A percentile compares a stretch with the other conserved stretches of the same genome.
These are phyloP conservation scores for Teunomyces stri DNA, from an alignment of 805 yeast species.

Conservation along the genomic window DNA sequence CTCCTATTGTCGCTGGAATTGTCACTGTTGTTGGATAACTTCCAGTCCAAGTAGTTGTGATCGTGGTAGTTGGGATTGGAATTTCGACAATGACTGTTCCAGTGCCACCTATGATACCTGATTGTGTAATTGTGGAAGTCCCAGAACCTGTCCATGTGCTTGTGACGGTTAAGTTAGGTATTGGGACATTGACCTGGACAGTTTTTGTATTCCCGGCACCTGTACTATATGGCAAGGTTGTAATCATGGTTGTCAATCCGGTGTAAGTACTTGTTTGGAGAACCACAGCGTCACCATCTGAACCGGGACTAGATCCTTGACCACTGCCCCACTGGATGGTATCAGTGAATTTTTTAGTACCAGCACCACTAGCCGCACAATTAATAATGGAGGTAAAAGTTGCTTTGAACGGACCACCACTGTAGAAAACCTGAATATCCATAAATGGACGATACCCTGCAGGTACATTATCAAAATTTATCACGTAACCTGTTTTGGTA, in stretches of 20 bases:
- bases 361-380: background rate
- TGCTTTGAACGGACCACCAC: background rate
- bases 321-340: too few relatives aligned
- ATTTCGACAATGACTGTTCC: background rate
- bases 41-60: constrained; percentile 1
- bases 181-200: background rate
- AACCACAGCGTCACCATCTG: background rate
- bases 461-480: constrained; percentile 18
- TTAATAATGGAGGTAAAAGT: background rate
- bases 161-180: constrained; percentile 1
- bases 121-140: background rate
- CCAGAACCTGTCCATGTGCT: background rate
- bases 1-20: constrained; percentile 7
- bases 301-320: background rate
- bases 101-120: background rate
- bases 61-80: background rate
- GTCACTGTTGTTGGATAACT: constrained; percentile 7
- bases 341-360: background rate
- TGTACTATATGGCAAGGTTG: background rate
- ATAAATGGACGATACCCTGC: constrained; percentile 25
- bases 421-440: background rate
- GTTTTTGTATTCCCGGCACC: background rate
- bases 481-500: background rate
- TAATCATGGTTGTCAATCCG: background rate
- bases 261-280: background rate